phyloP scores from a whole-genome alignment of 371 early-diverging fungal species.

The Saksenaea vasiformis region DNA sequence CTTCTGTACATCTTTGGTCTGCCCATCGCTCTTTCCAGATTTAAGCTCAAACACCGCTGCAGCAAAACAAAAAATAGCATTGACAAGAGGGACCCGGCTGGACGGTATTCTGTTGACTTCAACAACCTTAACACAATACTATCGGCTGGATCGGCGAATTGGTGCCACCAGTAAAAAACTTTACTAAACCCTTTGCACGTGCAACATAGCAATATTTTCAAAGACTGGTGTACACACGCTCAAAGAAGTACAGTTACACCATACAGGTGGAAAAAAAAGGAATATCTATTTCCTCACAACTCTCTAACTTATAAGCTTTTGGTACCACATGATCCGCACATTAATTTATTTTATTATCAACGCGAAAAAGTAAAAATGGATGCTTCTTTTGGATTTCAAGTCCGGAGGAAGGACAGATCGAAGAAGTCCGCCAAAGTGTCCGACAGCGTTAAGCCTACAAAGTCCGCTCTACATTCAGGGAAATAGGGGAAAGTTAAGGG shows the following conservation, averaged over 20 bases:
- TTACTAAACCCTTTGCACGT: not conserved
- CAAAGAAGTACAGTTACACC: not conserved
- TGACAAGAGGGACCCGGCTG: not conserved
- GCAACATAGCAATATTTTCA: not conserved
- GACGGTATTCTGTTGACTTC: not conserved
- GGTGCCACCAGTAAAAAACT: conserved; percentile 2
- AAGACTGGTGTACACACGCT: not conserved
- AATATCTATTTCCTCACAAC: not conserved
- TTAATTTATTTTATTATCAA: not conserved
- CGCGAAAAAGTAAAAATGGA: not conserved
- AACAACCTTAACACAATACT: not conserved
- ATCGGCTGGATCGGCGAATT: conserved; percentile 6
- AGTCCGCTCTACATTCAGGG: not conserved
- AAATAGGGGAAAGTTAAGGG: not conserved
- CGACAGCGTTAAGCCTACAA: not conserved
- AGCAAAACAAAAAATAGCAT: not conserved
- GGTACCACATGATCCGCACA: conserved; percentile 3
- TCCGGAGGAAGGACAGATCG: not conserved
- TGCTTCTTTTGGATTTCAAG: not conserved
- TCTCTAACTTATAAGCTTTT: not conserved
- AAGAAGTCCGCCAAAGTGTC: not conserved
- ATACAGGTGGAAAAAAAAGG: not conserved
- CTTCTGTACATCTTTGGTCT: not conserved
- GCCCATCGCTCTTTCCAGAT: not conserved
- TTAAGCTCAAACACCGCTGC: not conserved